Conservation (phyloP, 805 yeast genomes). For the Cyberlindnera euphorbiiphila region DNA sequence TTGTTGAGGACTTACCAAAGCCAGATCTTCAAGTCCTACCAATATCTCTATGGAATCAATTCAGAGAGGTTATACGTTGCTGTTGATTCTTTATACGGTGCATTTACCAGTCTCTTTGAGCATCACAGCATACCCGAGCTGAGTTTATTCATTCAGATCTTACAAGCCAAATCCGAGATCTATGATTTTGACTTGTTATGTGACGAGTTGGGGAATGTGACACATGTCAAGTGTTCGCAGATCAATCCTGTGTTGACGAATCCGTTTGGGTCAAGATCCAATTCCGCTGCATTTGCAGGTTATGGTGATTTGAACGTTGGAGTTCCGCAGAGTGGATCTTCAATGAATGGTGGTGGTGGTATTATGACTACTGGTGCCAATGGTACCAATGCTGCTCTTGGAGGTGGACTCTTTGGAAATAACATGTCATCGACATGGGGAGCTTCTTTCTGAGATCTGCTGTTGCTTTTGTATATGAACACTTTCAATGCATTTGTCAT, state of each 20-base stretch:
- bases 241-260: neutral
- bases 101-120: conserved; percentile 4
- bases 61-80: conserved; percentile 5
- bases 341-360: too few species aligned
- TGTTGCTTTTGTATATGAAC: neutral
- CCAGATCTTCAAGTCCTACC: conserved; percentile 11
- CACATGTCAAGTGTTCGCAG: conserved; percentile 15
- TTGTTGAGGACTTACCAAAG: conserved; percentile 7
- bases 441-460: neutral
- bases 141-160: conserved; percentile 13
- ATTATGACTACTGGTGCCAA: neutral
- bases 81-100: conserved; percentile 6
- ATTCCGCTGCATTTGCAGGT: conserved; percentile 2
- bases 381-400: too few species aligned
- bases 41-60: conserved; percentile 3
- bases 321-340: too few species aligned
- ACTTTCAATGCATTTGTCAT: too few species aligned
- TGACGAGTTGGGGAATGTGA: conserved; percentile 15
- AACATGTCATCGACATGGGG: conserved; percentile 2
- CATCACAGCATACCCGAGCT: conserved; percentile 3
- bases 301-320: conserved; percentile 1
- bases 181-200: conserved; percentile 13
- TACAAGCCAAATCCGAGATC: conserved; percentile 12
- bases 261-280: conserved; percentile 4
- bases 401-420: conserved; percentile 1